phyloP scores from a whole-genome alignment of 306 rosid genomes.

The Arachis stenosperma region DNA sequence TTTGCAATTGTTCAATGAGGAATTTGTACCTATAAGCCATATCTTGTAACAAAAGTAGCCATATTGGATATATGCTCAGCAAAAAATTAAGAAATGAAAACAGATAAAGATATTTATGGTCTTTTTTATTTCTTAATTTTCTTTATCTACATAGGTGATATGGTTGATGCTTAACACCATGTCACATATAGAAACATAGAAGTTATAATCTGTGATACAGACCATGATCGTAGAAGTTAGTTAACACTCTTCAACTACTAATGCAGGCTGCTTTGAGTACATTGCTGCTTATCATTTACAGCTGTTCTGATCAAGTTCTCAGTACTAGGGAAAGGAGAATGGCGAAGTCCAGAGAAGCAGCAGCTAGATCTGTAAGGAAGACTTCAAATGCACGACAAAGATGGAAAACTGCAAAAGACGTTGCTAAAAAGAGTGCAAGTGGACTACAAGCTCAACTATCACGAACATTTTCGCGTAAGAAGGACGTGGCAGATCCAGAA shows the following conservation, averaged over 20 bases:
- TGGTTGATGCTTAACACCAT: neutral
- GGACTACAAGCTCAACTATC: conserved; percentile 76
- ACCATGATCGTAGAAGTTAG: conserved; percentile 23
- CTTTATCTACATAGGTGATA: neutral
- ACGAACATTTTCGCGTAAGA: conserved; percentile 53
- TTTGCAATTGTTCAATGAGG: neutral
- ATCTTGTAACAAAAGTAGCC: neutral
- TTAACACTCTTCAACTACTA: conserved; percentile 42
- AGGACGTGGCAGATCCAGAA: conserved; percentile 41
- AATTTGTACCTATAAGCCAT: neutral
- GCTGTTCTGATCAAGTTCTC: conserved; percentile 81
- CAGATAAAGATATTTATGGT: neutral
- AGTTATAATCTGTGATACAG: neutral
- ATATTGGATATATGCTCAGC: neutral
- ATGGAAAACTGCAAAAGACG: conserved; percentile 71
- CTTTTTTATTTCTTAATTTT: conserved; percentile 4
- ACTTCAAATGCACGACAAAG: conserved; percentile 64
- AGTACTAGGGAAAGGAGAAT: conserved; percentile 66
- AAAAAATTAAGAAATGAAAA: neutral
- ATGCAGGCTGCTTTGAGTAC: conserved; percentile 80
- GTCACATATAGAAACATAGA: neutral
- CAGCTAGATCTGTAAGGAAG: conserved; percentile 66
- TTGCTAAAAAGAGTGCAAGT: conserved; percentile 64
- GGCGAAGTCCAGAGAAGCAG: conserved; percentile 74
- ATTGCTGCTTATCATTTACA: conserved; percentile 72